A percentile compares a stretch with the other conserved stretches of the same genome.
These are phyloP conservation scores for Arachnopeziza araneosa DNA, from an alignment of 2,329 filamentous ascomycete genomes.

Conservation along the genomic window DNA sequence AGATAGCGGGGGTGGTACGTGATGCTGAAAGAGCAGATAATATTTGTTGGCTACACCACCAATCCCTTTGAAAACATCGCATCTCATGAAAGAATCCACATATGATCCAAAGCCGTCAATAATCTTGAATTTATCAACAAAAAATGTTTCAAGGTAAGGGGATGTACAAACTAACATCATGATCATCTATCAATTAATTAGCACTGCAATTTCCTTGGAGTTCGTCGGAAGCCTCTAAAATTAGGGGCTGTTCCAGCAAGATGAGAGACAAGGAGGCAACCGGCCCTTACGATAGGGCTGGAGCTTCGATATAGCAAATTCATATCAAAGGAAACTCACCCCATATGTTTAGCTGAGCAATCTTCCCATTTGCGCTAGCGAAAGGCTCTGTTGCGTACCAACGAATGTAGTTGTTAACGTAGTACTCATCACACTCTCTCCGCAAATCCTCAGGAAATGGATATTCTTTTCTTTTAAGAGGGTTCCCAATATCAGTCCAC, in stretches of 20 bases:
- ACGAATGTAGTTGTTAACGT: constrained; percentile 80
- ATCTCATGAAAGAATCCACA: constrained; percentile 87
- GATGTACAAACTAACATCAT: no score
- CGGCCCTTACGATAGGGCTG: constrained; percentile 7
- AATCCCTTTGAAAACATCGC: constrained; percentile 84
- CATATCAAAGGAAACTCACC: constrained; percentile 52
- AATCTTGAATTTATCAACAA: constrained; percentile 37
- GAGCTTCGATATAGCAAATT: constrained; percentile 36
- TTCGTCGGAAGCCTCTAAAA: constrained; percentile 21
- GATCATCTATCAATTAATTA: constrained; percentile 37
- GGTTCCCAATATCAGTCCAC: constrained; percentile 83
- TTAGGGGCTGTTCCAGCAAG: neutral
- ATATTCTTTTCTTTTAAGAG: constrained; percentile 71
- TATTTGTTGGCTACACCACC: constrained; percentile 95
- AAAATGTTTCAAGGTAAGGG: no score
- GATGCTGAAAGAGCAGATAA: constrained; percentile 96
- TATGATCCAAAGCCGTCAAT: constrained; percentile 94
- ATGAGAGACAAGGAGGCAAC: neutral
- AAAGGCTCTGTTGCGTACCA: constrained; percentile 84
- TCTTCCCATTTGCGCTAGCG: constrained; percentile 79
- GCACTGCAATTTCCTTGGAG: constrained; percentile 50
- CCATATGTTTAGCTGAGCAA: constrained; percentile 96
- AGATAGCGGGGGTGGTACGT: constrained; percentile 75
- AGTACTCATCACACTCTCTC: constrained; percentile 81
- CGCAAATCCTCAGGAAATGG: constrained; percentile 76